Evolutionary conservation across 2,329 filamentous ascomycete genomes (phyloP).

Genomic region (Aspergillus sp.): DNA sequence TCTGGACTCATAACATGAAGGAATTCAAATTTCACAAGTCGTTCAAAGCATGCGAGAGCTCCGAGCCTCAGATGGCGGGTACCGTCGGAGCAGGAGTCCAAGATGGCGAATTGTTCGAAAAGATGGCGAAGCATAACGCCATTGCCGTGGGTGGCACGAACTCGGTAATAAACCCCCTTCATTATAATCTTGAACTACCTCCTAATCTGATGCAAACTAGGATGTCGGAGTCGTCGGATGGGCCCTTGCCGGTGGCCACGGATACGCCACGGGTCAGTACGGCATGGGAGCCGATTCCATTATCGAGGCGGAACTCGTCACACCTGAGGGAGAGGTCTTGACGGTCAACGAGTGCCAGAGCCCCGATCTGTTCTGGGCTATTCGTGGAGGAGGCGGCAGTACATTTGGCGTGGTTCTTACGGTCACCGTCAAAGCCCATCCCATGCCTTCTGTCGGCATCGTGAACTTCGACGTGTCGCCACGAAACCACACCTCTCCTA

Average conservation of each 20-base stretch:
- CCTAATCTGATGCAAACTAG: not conserved
- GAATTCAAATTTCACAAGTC: slow-evolving; percentile 25
- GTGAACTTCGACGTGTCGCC: not conserved
- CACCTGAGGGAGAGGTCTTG: slow-evolving; percentile 32
- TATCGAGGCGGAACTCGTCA: slow-evolving; percentile 49
- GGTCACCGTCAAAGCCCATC: slow-evolving; percentile 16
- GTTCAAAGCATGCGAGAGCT: slow-evolving; percentile 15
- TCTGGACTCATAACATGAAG: slow-evolving; percentile 47
- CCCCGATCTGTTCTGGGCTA: slow-evolving; percentile 20
- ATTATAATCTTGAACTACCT: too few species aligned
- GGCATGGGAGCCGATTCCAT: slow-evolving; percentile 54
- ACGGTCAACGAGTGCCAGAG: slow-evolving; percentile 19
- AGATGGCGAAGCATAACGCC: slow-evolving; percentile 2
- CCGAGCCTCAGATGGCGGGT: slow-evolving; percentile 2
- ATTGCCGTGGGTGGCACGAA: slow-evolving; percentile 7
- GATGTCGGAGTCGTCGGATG: slow-evolving; percentile 28
- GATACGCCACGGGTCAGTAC: slow-evolving; percentile 50
- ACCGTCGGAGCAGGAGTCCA: slow-evolving; percentile 10
- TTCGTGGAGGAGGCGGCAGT: slow-evolving; percentile 19
- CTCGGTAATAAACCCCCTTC: too few species aligned
- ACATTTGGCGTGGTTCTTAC: slow-evolving; percentile 16
- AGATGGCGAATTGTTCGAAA: slow-evolving; percentile 6
- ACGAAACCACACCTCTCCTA: not conserved
- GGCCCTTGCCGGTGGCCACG: slow-evolving; percentile 54
- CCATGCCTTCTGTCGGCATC: slow-evolving; percentile 19